These are phyloP conservation scores for Ananas comosus DNA, from an alignment of 176 grass and related monocot species.

Conservation along the genomic window DNA sequence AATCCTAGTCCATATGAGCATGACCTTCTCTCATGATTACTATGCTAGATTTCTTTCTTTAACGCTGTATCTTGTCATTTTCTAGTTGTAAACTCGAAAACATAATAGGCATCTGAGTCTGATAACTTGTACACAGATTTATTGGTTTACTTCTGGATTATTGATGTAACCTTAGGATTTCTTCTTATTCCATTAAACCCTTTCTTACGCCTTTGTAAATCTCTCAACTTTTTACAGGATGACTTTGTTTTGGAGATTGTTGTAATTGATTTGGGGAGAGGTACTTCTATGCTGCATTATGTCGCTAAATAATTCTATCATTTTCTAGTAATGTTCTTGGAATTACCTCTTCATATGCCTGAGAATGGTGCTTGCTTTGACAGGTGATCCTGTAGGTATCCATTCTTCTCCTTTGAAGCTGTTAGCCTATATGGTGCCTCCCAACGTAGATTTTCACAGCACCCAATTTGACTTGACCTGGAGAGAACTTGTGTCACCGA, in stretches of 20 bases:
- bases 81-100: not conserved
- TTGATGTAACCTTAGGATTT: no score
- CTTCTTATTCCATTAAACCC: no score
- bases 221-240: slow-evolving; percentile 40
- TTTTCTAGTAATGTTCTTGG: not conserved
- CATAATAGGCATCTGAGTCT: no score
- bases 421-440: slow-evolving; percentile 43
- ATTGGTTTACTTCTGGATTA: no score
- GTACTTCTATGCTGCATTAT: slow-evolving; percentile 20
- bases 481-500: slow-evolving; percentile 60
- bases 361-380: slow-evolving; percentile 37
- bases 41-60: no score
- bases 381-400: slow-evolving; percentile 32
- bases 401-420: slow-evolving; percentile 56
- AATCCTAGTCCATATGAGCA: not conserved
- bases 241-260: slow-evolving; percentile 66
- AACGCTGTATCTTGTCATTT: no score
- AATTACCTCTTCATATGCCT: slow-evolving; percentile 18
- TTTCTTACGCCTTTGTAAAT: slow-evolving; percentile 4
- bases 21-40: not conserved
- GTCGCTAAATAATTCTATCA: not conserved
- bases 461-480: slow-evolving; percentile 55
- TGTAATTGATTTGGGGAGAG: slow-evolving; percentile 74
- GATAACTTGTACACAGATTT: no score
- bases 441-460: slow-evolving; percentile 27